Conservation (phyloP, 176 grass and related monocot genomes). For the Hordeum marinum region DNA sequence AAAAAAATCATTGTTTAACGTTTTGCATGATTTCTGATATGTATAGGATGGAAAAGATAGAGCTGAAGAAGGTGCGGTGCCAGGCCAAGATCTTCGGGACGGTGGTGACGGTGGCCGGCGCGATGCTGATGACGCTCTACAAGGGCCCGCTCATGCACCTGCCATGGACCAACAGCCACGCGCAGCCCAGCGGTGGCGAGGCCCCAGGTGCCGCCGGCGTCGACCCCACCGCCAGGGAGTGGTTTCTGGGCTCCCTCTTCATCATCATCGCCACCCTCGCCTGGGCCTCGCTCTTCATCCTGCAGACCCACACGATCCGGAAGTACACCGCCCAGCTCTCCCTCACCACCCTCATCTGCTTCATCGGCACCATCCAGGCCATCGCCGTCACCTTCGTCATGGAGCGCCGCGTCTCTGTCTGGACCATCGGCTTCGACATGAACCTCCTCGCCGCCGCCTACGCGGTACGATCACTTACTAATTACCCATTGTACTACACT, state of each 20-base stretch:
- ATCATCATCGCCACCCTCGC: constrained; percentile 89
- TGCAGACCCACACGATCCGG: constrained; percentile 68
- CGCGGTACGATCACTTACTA: constrained; percentile 30
- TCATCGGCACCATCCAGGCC: constrained; percentile 83
- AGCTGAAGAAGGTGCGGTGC: constrained; percentile 62
- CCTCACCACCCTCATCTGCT: constrained; percentile 82
- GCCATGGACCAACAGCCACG: constrained; percentile 44
- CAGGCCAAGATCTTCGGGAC: constrained; percentile 84
- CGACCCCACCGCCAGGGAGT: constrained; percentile 27
- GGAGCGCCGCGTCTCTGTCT: constrained; percentile 69
- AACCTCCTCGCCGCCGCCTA: constrained; percentile 97
- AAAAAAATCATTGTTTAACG: neutral
- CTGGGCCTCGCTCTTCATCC: constrained; percentile 85
- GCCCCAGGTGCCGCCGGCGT: neutral
- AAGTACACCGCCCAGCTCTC: constrained; percentile 85
- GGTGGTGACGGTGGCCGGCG: constrained; percentile 79
- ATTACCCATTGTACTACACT: neutral
- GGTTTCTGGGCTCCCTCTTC: constrained; percentile 77
- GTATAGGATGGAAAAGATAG: constrained; percentile 87
- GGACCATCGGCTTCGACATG: constrained; percentile 94
- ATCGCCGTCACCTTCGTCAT: constrained; percentile 72
- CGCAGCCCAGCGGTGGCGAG: neutral
- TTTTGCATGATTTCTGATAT: neutral
- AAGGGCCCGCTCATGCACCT: constrained; percentile 95
- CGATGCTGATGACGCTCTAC: constrained; percentile 97